Evolutionary conservation across 495 filamentous ascomycete species (phyloP).

Genomic region (Neurospora sp.): DNA sequence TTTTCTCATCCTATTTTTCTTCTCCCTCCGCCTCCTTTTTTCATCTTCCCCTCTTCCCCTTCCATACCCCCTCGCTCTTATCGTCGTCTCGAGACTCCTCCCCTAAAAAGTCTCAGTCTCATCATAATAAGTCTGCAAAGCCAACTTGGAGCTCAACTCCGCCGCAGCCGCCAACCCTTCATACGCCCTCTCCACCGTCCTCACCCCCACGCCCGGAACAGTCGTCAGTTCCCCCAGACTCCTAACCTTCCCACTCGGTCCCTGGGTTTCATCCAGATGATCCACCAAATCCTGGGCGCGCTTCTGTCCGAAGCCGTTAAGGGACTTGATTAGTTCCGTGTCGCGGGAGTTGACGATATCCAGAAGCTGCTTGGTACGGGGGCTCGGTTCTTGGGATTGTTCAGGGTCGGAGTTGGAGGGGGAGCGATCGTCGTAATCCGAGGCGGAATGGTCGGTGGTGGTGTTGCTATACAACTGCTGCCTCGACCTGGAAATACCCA

Average conservation of each 20-base stretch:
- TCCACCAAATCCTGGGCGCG: conserved; percentile 54
- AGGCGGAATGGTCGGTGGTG: conserved; percentile 33
- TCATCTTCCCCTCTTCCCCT: neutral
- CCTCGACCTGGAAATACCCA: neutral
- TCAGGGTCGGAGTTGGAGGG: neutral
- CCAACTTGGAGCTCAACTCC: neutral
- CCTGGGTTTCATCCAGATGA: conserved; percentile 21
- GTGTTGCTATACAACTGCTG: conserved; percentile 4
- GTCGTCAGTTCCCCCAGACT: conserved; percentile 42
- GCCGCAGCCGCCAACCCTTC: conserved; percentile 25
- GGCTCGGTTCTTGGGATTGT: conserved; percentile 12
- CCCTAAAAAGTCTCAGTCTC: neutral
- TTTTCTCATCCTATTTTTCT: neutral
- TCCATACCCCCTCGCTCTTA: too few species aligned
- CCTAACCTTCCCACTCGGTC: conserved; percentile 25
- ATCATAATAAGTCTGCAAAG: neutral
- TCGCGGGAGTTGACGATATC: conserved; percentile 82
- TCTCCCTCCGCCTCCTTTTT: neutral
- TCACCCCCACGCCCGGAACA: conserved; percentile 49
- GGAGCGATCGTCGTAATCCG: conserved; percentile 28
- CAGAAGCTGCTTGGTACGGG: conserved; percentile 60
- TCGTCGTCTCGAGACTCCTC: neutral
- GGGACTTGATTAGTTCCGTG: conserved; percentile 52
- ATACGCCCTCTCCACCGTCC: conserved; percentile 47
- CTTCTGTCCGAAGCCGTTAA: conserved; percentile 63